Percentiles rank a stretch among this genome's conserved stretches.
Evolutionary conservation across 1,284 basidiomycete species (phyloP).

Genomic region (Flammula alnicola): DNA sequence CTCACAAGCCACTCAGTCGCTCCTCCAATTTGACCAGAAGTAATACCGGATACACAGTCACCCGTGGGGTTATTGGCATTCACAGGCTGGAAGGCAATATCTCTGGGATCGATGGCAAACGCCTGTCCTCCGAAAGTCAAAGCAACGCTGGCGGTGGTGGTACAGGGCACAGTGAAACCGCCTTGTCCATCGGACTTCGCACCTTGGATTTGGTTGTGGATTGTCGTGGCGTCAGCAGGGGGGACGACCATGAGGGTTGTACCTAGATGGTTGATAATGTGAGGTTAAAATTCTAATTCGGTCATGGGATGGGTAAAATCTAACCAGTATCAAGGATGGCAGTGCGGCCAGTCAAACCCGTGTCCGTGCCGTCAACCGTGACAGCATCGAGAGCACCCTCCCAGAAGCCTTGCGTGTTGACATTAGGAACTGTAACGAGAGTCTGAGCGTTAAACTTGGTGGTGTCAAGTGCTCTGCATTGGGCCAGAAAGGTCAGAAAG

Average conservation of each 20-base stretch:
- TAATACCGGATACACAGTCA: constrained; percentile 78
- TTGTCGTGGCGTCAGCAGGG: constrained; percentile 58
- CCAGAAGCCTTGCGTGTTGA: constrained; percentile 78
- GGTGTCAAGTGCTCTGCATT: constrained; percentile 62
- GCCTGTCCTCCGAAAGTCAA: constrained; percentile 67
- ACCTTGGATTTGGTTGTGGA: constrained; percentile 64
- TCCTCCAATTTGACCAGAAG: constrained; percentile 64
- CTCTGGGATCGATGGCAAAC: constrained; percentile 72
- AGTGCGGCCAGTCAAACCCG: constrained; percentile 61
- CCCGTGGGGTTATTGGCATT: constrained; percentile 64
- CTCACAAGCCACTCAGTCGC: constrained; percentile 75
- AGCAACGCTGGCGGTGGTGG: constrained; percentile 63
- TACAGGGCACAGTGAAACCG: constrained; percentile 81
- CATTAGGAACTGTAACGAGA: constrained; percentile 61
- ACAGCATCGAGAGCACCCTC: constrained; percentile 66
- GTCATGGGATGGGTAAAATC: too few relatives aligned
- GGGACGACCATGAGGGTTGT: constrained; percentile 74
- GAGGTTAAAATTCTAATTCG: too few relatives aligned
- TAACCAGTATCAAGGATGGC: constrained; percentile 82
- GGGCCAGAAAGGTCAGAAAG: constrained; percentile 11
- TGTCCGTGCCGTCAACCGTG: constrained; percentile 58
- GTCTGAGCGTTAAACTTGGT: constrained; percentile 65
- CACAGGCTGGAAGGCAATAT: constrained; percentile 74
- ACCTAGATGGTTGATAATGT: too few relatives aligned
- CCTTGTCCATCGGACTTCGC: constrained; percentile 63